phyloP scores from a whole-genome alignment of 148 eudicot species.

The Mesembryanthemum crystallinum region DNA sequence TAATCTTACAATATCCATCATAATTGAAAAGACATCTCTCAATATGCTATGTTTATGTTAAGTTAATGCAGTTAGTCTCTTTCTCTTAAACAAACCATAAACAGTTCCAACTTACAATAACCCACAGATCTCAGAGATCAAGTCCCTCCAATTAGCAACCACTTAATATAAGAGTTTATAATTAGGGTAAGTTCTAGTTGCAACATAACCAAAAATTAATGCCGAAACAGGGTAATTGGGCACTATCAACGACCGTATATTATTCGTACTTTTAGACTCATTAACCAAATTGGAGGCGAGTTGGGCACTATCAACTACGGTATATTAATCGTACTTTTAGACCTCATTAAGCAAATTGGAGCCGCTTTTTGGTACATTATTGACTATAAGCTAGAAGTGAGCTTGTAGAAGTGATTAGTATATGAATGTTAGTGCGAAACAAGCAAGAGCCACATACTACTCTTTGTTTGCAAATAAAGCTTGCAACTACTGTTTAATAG shows the following conservation, averaged over 20 bases:
- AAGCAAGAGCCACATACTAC: constrained; percentile 1
- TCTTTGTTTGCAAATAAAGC: neutral
- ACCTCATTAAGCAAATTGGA: neutral
- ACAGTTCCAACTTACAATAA: neutral
- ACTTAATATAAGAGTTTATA: neutral
- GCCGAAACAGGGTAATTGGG: neutral
- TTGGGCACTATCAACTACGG: neutral
- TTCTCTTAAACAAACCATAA: neutral
- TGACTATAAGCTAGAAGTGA: constrained; percentile 8
- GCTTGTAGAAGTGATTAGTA: neutral
- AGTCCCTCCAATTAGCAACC: neutral
- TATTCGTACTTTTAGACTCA: constrained; percentile 1
- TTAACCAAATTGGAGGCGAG: neutral
- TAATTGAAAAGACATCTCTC: constrained; percentile 3
- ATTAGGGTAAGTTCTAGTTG: neutral
- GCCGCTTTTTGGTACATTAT: neutral
- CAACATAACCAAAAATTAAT: neutral
- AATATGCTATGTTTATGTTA: too few species aligned
- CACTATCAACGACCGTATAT: neutral
- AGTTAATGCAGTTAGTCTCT: neutral
- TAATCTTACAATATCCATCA: constrained; percentile 23
- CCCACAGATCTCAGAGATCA: neutral
- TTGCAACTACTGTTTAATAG: neutral
- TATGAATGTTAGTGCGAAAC: constrained; percentile 6
- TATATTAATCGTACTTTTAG: neutral